Base-by-base conservation (phyloP, 2,329 filamentous ascomycete species). In the Penicillium sp. region DNA sequence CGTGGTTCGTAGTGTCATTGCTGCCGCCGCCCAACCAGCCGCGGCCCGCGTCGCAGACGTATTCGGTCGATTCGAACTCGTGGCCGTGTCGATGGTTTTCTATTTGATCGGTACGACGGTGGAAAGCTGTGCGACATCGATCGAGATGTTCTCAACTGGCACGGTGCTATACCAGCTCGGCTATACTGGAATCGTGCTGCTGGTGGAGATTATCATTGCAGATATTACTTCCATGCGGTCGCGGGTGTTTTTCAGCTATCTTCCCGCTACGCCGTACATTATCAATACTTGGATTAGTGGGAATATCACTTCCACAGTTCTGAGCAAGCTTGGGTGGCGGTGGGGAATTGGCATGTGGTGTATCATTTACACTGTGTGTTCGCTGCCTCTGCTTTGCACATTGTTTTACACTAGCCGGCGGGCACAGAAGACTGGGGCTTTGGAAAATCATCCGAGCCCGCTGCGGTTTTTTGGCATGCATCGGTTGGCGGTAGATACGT, bases 311-410 rank as follows among this genome's bases (percentile, higher is more conserved):
- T 41, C 45, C 11, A 27, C 46, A 1, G 52, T 55, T 41, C 2
- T 55, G 4, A 37, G 39, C 5, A 49, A 49, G 27, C 21, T 37
- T 3, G 37, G 45, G 2, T 55, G 52, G 52, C 35, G 52, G 2
- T 55, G 52, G 52, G 52, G 52, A 35, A 55, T 55, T 13, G 52
- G 52, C 26, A 55, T 55, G 46, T 55, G 52, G 52, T 48, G 52
- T 21, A 44, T 55, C 26, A 55, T 55, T 6, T 55, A 55, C 27
- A 29, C 31, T 1, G 35, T 55, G 6, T 55, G 52, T 29, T 55
- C 52, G 8, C 7, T 55, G 27, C 52, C 52, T 31, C 46, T 55
- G 3, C 52, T 55, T 2, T 49, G 41, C 35, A 55, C 46, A 1
- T 22, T 55, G 21, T 55, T 44, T 13, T 49, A 46, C 35, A 55